Base-by-base conservation (phyloP, 73 alveolate genomes). In the Breviolum minutum region DNA sequence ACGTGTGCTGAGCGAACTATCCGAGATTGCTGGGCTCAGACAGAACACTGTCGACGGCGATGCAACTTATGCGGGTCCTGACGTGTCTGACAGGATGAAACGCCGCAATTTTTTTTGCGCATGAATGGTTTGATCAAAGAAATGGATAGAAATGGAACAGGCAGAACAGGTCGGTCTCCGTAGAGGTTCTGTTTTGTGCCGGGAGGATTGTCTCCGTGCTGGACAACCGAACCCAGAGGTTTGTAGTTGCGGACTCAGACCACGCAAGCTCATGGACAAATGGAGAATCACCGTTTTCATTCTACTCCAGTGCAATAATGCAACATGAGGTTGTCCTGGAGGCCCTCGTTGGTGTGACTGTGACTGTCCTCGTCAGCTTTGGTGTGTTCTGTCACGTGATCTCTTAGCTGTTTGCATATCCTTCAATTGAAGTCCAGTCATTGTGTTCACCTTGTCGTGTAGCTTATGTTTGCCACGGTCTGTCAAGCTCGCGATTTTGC, bases 191-290 rank as follows among this genome's bases (percentile, higher is more conserved):
- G 77, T 17, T 68, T 68, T 14, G 24, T 7, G 90, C 90, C 40
- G 60, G 73, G 94, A 86, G 94, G 94, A 86, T 86, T 48, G 77
- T 63, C 48, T 61, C 94, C 20, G 94, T 86, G 94, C 94, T 86
- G 77, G 76, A 86, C 63, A n/a, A 63, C 63, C 94, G 94, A 30
- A 86, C 94, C 81, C 80, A 86, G 16, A 61, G 80, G 26, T 86
- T 86, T 63, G 94, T 86, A 14, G 94, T n/a, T 17, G 61, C 92
- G 8, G 62, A 20, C 92, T 83, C 76, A 83, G 91, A 82, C 74
- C 64, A 13, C 54, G 54, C 54, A 40, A 40, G 54, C 54, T 40
- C 54, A 40, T 40, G 54, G 54, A 40, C 54, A 40, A 40, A 40
- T 40, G 0, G 54, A 2, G 54, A 40, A 40, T 2, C 54, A 40